Conservation (phyloP, 1,284 basidiomycete genomes). For the Golubevia sp. region DNA sequence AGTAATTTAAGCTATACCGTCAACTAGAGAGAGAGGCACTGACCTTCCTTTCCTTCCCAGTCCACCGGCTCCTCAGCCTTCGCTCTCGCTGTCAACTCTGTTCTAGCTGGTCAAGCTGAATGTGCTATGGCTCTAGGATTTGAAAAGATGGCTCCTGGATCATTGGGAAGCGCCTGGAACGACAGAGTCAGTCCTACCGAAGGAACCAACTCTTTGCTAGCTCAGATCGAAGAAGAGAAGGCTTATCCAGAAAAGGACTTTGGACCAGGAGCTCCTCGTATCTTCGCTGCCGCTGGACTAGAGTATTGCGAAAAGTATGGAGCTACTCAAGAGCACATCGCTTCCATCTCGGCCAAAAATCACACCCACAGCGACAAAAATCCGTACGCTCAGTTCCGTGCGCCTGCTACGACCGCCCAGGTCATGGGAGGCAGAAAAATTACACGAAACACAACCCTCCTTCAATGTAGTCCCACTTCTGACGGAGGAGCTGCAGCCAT, state of each 20-base stretch:
- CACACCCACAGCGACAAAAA: slow-evolving; percentile 47
- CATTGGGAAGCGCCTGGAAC: slow-evolving; percentile 40
- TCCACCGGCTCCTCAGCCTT: slow-evolving; percentile 55
- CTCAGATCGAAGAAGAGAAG: slow-evolving; percentile 50
- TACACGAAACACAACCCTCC: slow-evolving; percentile 49
- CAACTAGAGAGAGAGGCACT: background rate
- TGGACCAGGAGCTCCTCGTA: slow-evolving; percentile 50
- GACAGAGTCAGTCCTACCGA: slow-evolving; percentile 50
- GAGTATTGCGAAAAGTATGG: slow-evolving; percentile 55
- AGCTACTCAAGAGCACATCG: slow-evolving; percentile 50
- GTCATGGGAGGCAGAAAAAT: slow-evolving; percentile 44
- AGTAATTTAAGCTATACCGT: background rate
- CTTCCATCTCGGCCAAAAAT: slow-evolving; percentile 51
- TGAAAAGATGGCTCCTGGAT: slow-evolving; percentile 55
- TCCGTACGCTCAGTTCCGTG: slow-evolving; percentile 53
- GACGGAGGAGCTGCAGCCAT: slow-evolving; percentile 50
- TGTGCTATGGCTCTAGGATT: slow-evolving; percentile 52
- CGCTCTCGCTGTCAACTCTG: slow-evolving; percentile 40
- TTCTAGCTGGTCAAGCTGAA: slow-evolving; percentile 47
- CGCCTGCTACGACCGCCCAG: slow-evolving; percentile 23
- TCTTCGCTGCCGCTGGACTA: slow-evolving; percentile 50
- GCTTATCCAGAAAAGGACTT: slow-evolving; percentile 42
- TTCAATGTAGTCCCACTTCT: slow-evolving; percentile 51
- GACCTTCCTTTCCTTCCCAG: slow-evolving; percentile 13
- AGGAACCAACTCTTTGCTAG: slow-evolving; percentile 50